These are phyloP conservation scores for Magnusiomyces suaveolens DNA, from an alignment of 1,139 yeast genomes.

Conservation along the genomic window DNA sequence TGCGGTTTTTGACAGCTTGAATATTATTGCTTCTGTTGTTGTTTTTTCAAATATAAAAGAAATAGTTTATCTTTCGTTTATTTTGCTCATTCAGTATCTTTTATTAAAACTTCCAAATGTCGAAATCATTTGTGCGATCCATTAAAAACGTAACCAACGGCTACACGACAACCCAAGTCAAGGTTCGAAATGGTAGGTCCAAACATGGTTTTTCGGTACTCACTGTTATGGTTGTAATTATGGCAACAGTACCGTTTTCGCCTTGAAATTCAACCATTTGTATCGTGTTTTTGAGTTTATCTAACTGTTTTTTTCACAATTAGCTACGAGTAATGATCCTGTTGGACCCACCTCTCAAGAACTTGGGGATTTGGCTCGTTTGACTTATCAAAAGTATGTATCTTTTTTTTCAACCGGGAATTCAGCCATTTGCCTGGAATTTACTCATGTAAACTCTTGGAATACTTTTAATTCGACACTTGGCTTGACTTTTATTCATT, in stretches of 20 bases:
- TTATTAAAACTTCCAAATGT: conserved; percentile 39
- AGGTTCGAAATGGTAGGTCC: conserved; percentile 59
- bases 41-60: no score
- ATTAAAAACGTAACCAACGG: conserved; percentile 92
- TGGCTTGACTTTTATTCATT: no score
- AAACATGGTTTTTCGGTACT: not conserved
- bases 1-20: no score
- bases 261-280: not conserved
- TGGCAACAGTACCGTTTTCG: not conserved
- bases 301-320: not conserved
- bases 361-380: conserved; percentile 75
- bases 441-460: not conserved
- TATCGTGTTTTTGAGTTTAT: not conserved
- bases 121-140: conserved; percentile 71
- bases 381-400: conserved; percentile 52
- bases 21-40: no score
- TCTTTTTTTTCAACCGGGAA: no score
- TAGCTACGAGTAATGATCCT: conserved; percentile 86
- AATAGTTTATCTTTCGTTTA: no score
- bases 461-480: no score
- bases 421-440: no score
- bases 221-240: not conserved
- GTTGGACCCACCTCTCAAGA: conserved; percentile 74
- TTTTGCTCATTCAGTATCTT: no score
- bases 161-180: conserved; percentile 73